Base-by-base conservation (phyloP, 2,329 filamentous ascomycete species). In the Penicillium olsonii region DNA sequence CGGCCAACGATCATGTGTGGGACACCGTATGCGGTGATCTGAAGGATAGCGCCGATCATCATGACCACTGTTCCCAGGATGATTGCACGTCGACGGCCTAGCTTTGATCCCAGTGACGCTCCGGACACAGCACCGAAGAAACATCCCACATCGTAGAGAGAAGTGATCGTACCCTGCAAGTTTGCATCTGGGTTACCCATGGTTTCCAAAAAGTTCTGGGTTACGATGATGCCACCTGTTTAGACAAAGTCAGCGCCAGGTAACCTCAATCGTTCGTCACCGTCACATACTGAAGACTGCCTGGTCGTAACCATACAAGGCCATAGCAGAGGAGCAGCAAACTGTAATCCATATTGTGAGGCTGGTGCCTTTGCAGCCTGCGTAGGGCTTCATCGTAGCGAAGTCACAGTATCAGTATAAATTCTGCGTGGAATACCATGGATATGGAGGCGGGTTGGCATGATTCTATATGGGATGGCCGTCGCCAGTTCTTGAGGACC, bases 1-100 rank as follows among this genome's bases (percentile, higher is more conserved):
- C 77, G 69, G 15, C 77, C 77, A 11, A 78, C 68, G 34, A 69
- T 68, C 52, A 71, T 57, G 20, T 70, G 68, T 8, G 65, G 62
- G 9, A 62, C 59, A 9, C 55, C 53, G 40, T 58, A 64, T 5
- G 63, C 57, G 11, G 59, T 58, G 5, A 60, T 60, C 39, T 68
- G 66, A 15, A 68, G 47, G 14, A 56, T 52, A 9, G 63, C 64
- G 7, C 63, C 66, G 11, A 66, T 50, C 9, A 62, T 42, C 50
- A 65, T 56, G 42, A 63, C 43, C 31, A 40, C 47, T 19, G 50
- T 54, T 42, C 57, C 60, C 24, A 45, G 37, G 5, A 48, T 29
- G 39, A 65, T 57, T 42, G 58, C 57, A 9, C 53, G 51, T 52
- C 64, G 66, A 27, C 53, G 60, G 19, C 65, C 64, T 48, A 39